Evolutionary conservation across 192 early-diverging fungal species (phyloP).

Genomic region (Gaertneriomyces sp.): DNA sequence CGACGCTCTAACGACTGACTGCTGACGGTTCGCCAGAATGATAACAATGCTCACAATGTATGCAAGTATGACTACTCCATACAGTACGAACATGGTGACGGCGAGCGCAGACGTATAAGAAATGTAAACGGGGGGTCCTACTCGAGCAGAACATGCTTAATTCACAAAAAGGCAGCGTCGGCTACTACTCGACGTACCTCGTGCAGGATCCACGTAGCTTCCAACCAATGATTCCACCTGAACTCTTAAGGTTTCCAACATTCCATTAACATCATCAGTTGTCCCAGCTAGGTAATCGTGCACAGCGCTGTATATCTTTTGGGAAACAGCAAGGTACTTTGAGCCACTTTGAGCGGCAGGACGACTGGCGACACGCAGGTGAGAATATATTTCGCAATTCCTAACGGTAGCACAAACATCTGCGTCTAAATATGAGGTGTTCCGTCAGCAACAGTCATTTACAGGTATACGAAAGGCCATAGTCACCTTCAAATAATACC

Average conservation of each 20-base stretch:
- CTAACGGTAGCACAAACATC: conserved; percentile 2
- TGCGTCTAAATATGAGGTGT: background rate
- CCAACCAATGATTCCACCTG: background rate
- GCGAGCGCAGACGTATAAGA: background rate
- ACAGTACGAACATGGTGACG: background rate
- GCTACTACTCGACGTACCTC: conserved; percentile 2
- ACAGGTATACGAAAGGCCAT: background rate
- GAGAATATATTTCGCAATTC: background rate
- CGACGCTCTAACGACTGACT: background rate
- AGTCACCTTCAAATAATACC: conserved; percentile 1
- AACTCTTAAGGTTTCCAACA: background rate
- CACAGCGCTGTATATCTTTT: conserved; percentile 6
- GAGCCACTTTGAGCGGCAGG: background rate
- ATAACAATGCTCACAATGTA: background rate
- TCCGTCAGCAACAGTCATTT: background rate
- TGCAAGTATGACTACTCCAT: background rate
- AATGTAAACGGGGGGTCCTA: conserved; percentile 13
- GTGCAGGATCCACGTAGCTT: conserved; percentile 3
- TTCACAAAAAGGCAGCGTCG: too few species aligned
- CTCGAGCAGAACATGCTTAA: background rate
- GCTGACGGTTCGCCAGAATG: background rate
- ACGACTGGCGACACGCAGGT: conserved; percentile 1
- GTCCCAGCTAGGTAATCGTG: conserved; percentile 2
- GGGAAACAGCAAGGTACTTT: conserved; percentile 3
- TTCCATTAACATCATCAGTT: background rate